Evolutionary conservation across 225 moss, liverwort and hornwort genomes (phyloP).

Genomic region (Sphagnum contortum): DNA sequence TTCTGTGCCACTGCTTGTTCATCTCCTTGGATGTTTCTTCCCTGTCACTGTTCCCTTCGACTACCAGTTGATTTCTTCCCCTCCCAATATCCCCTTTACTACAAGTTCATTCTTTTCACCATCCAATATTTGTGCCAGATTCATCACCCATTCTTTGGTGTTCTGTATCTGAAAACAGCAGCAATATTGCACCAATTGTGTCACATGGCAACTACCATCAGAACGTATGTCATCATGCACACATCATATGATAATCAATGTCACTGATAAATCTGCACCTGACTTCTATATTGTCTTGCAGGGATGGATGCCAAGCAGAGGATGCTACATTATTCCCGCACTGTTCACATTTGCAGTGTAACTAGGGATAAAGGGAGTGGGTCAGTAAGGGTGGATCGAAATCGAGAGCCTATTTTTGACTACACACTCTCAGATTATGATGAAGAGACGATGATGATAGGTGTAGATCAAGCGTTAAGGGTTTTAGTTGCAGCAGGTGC

Average conservation of each 20-base stretch:
- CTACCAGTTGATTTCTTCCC: too few species aligned
- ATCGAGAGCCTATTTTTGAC: constrained; percentile 3
- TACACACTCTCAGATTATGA: constrained; percentile 40
- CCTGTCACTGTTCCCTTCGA: too few species aligned
- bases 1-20: too few species aligned
- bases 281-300: not conserved
- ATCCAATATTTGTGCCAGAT: too few species aligned
- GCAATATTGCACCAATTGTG: too few species aligned
- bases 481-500: constrained; percentile 77
- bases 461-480: constrained; percentile 39
- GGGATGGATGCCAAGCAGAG: constrained; percentile 45
- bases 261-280: too few species aligned
- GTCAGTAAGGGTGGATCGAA: constrained; percentile 21
- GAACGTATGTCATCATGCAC: not conserved
- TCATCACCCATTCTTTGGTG: too few species aligned
- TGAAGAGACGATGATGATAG: constrained; percentile 29
- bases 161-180: too few species aligned
- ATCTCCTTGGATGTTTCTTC: too few species aligned
- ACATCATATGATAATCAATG: not conserved
- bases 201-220: too few species aligned
- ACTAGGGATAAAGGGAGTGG: constrained; percentile 59
- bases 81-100: too few species aligned
- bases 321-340: constrained; percentile 41
- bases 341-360: constrained; percentile 45
- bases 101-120: too few species aligned